phyloP scores from a whole-genome alignment of 805 yeast species.

The Lipomyces oligophaga region DNA sequence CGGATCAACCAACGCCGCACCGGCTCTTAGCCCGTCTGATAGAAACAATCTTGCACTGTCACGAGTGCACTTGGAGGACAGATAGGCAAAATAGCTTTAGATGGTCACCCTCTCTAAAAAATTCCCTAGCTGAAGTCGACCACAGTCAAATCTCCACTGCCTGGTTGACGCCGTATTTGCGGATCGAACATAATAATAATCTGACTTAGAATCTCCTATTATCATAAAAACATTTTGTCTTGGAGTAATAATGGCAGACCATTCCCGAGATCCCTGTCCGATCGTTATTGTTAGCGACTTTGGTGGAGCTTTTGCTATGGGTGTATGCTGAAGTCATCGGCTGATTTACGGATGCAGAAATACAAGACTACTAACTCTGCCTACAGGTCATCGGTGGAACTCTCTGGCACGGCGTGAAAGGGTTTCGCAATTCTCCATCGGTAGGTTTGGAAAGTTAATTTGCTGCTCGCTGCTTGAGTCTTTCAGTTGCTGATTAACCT shows the following conservation, averaged over 20 bases:
- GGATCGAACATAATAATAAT: too few species aligned
- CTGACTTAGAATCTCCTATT: too few species aligned
- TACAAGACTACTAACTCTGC: neutral
- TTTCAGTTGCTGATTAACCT: neutral
- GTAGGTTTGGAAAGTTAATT: slow-evolving; percentile 22
- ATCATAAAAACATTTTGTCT: too few species aligned
- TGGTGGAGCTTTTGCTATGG: slow-evolving; percentile 99
- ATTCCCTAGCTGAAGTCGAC: too few species aligned
- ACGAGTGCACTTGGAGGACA: too few species aligned
- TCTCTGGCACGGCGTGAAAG: slow-evolving; percentile 98
- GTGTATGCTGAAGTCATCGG: slow-evolving; percentile 47
- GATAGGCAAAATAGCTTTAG: too few species aligned
- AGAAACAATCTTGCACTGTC: too few species aligned
- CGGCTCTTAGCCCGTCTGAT: too few species aligned
- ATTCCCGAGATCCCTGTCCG: slow-evolving; percentile 99
- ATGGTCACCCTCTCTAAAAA: too few species aligned
- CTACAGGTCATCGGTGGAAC: slow-evolving; percentile 79
- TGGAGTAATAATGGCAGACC: slow-evolving; percentile 75
- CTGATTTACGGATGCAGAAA: neutral
- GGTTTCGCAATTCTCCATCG: slow-evolving; percentile 92
- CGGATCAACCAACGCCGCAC: too few species aligned
- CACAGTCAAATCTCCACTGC: too few species aligned
- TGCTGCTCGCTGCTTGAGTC: neutral
- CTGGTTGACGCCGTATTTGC: too few species aligned
- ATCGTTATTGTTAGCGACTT: slow-evolving; percentile 92